Evolutionary conservation across 352 stramenopile genomes (phyloP), one percentile per base, ranked within the genome.

Genomic region (Halophytophthora batemanensis): DNA sequence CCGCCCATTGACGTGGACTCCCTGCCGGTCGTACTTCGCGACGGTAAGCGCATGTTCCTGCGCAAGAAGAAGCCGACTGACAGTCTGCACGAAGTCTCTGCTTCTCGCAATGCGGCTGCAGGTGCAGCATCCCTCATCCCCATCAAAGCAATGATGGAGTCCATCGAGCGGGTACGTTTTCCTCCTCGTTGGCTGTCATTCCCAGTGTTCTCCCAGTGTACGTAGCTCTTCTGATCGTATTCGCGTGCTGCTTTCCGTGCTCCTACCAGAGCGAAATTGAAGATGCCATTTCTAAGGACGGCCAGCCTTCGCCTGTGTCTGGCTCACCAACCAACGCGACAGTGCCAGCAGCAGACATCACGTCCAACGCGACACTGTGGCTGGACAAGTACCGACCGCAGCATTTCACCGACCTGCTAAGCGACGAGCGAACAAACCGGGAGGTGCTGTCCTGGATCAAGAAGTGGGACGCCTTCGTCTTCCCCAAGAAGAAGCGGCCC

Each of bases 301-400:
- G 61, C 18, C 50, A 67, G 17, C 37, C 45, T 7, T 35, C 54
- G 42, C 33, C 54, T 8, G 44, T 56, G 21, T 48, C 61, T 6
- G 15, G 55, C 39, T 38, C 34, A 40, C 13, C 36, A 22, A 33
- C 21, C 2, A 42, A 49, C 8, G 10, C 54, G 0, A n/a, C n/a
- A n/a, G n/a, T n/a, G n/a, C n/a, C n/a, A n/a, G 5, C 59, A 33
- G 8, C 15, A 15, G 35, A 48, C 3, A 25, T 33, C 14, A 29
- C 19, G 21, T 29, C 37, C 12, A 66, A 70, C 18, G 59, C 70
- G 14, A 66, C 74, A 36, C 68, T 99, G 19, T 99, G 96, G 97
- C 80, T 98, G 11, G 95, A 99, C 63, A 98, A 98, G 61, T 98
- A 99, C 81, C 90, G 92, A 15, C 96, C 97, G 2, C 69, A 85